A percentile compares a stretch with the other conserved stretches of the same genome.
Conservation (phyloP, 2,329 filamentous ascomycete genomes). For the Septoria petroselini region DNA sequence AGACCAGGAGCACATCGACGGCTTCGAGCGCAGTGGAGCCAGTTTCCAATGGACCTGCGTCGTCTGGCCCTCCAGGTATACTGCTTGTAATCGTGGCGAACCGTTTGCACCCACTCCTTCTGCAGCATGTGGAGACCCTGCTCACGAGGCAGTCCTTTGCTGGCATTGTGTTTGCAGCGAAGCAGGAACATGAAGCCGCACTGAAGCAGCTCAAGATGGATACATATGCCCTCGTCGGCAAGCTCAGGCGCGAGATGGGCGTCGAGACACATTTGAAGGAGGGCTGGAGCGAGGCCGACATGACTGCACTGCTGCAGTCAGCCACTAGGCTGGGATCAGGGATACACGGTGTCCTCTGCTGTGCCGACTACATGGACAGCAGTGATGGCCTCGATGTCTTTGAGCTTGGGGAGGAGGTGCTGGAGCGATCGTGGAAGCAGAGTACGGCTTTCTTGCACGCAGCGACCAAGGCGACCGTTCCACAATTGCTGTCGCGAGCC, state of each 20-base stretch:
- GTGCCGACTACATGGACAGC: conserved; percentile 19
- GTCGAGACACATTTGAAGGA: conserved; percentile 25
- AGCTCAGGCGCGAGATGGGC: conserved; percentile 28
- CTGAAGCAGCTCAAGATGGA: conserved; percentile 31
- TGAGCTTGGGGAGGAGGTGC: conserved; percentile 22
- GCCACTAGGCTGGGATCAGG: conserved; percentile 17
- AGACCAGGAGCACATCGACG: conserved; percentile 3
- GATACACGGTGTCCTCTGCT: conserved; percentile 32
- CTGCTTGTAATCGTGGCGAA: conserved; percentile 21
- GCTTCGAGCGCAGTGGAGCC: not conserved
- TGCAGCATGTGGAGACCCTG: conserved; percentile 25
- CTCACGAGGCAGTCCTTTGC: conserved; percentile 22
- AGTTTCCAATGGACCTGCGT: not conserved
- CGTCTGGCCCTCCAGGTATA: conserved; percentile 14
- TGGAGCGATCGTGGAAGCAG: conserved; percentile 25
- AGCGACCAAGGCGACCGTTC: conserved; percentile 16
- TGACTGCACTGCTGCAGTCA: conserved; percentile 21
- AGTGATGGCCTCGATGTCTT: conserved; percentile 23
- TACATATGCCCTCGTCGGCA: conserved; percentile 25
- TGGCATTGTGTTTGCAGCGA: conserved; percentile 18
- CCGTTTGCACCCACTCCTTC: conserved; percentile 11
- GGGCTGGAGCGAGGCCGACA: conserved; percentile 21
- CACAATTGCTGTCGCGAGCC: conserved; percentile 13
- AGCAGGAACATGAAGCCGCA: conserved; percentile 20
- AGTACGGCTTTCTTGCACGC: conserved; percentile 32